Evolutionary conservation across 306 rosid genomes (phyloP).

Genomic region (Fragaria vesca): DNA sequence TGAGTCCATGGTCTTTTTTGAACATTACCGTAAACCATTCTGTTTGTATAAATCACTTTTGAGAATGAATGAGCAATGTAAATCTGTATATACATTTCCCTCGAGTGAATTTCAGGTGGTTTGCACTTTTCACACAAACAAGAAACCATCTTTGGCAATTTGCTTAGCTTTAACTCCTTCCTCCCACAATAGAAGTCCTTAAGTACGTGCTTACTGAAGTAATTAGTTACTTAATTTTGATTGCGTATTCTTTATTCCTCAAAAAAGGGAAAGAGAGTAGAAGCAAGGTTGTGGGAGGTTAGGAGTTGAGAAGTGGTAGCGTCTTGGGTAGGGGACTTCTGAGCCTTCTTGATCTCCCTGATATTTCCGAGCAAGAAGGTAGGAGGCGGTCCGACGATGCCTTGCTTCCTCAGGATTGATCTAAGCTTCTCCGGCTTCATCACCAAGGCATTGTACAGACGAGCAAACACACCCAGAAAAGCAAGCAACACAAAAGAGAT

Average conservation of each 20-base stretch:
- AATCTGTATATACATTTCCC: background rate
- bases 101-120: too few relatives aligned
- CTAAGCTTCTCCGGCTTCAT: constrained; percentile 34
- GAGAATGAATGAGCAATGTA: constrained; percentile 8
- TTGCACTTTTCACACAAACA: too few relatives aligned
- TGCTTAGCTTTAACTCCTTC: too few relatives aligned
- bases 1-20: constrained; percentile 13
- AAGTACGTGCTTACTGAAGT: background rate
- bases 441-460: constrained; percentile 20
- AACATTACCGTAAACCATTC: background rate
- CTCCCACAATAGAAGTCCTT: background rate
- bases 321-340: background rate
- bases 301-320: background rate
- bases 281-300: constrained; percentile 1
- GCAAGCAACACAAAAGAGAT: constrained; percentile 8
- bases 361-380: constrained; percentile 39
- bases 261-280: constrained; percentile 30
- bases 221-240: background rate
- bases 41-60: constrained; percentile 9
- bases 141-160: too few relatives aligned
- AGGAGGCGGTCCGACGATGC: constrained; percentile 44
- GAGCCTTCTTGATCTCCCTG: constrained; percentile 18
- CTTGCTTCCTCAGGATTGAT: constrained; percentile 34
- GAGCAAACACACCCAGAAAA: constrained; percentile 7
- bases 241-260: constrained; percentile 30